Evolutionary conservation across 371 early-diverging fungal genomes (phyloP).

Genomic region (Circinella minor): DNA sequence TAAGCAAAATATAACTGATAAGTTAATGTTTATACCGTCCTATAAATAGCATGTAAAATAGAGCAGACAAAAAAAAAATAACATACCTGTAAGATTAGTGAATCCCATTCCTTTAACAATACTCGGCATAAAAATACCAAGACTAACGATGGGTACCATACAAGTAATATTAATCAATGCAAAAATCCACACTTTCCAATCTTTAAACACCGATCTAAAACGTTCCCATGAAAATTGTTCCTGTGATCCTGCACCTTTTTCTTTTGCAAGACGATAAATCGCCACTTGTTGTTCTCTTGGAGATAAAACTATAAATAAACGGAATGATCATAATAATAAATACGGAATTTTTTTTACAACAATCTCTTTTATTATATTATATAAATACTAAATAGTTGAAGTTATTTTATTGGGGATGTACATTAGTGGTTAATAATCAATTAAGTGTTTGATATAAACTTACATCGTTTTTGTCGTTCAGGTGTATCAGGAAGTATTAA

Average conservation of each 20-base stretch:
- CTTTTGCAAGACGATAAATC: slow-evolving; percentile 54
- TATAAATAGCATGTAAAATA: neutral
- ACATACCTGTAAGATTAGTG: slow-evolving; percentile 28
- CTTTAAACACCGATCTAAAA: slow-evolving; percentile 55
- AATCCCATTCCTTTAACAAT: slow-evolving; percentile 73
- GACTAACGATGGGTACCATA: slow-evolving; percentile 59
- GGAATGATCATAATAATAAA: too few species aligned
- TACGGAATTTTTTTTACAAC: too few species aligned
- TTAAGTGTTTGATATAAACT: neutral
- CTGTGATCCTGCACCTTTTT: slow-evolving; percentile 65
- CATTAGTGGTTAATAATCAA: too few species aligned
- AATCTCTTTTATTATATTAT: too few species aligned
- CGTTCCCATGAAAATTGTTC: slow-evolving; percentile 63
- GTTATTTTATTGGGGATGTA: too few species aligned
- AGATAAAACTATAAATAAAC: slow-evolving; percentile 47
- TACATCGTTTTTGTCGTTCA: slow-evolving; percentile 28
- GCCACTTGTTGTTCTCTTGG: slow-evolving; percentile 60
- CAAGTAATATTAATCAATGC: slow-evolving; percentile 55
- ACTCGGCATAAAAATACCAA: slow-evolving; percentile 72
- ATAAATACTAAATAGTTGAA: too few species aligned
- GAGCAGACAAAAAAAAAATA: neutral
- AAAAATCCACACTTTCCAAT: slow-evolving; percentile 62
- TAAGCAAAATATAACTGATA: neutral
- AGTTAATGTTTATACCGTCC: neutral
- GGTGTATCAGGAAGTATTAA: slow-evolving; percentile 76